Evolutionary conservation across 2,329 filamentous ascomycete genomes (phyloP), one percentile per base, ranked within the genome.

Genomic region (Aspergillus fijiensis): DNA sequence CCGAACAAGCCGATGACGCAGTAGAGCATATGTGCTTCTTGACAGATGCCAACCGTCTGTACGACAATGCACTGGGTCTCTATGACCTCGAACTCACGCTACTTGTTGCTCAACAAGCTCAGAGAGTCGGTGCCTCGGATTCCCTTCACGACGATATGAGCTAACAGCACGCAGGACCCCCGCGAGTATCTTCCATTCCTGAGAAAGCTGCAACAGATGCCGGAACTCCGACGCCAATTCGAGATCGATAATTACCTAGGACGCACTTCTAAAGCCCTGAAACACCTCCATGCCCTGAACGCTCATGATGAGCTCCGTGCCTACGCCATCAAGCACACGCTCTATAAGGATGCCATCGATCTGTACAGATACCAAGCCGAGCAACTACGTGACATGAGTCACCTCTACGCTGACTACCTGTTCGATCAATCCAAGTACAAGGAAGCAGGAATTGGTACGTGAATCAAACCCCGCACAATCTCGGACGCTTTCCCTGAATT

Each of bases 21-120:
- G 89, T 97, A 23, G 92, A 97, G 72, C 95, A 99, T 71, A 97
- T 99, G 61, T 98, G 92, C 81, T 99, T 99, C 81, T 84, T 99
- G 48, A 91, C 93, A 0, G 95, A 99, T 75, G 89, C 96, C 50
- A 96, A 97, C 74, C 87, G 88, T 45, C 85, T 99, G 0, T 99
- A 96, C 70, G 91, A 97, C 63, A 88, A 93, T 61, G 91, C 95
- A 0, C 82, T 99, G 2, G 93, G 93, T 1, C 81, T 98, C 2
- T 99, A 99, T 73, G 88, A 98, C 70, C 85, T 99, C 2, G 92
- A 96, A 11, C 85, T 99, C 7, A 89, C 94, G 3, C 82, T 99
- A 11, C 82, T 97, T 5, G 91, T 99, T 12, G 95, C 95, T 0
- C 95, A 99, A 71, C 93, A 97, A 72, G 95, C 93, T 0, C 95